Conservation (phyloP, 768 basidiomycete species). For the Pulveroboletus sp. region DNA sequence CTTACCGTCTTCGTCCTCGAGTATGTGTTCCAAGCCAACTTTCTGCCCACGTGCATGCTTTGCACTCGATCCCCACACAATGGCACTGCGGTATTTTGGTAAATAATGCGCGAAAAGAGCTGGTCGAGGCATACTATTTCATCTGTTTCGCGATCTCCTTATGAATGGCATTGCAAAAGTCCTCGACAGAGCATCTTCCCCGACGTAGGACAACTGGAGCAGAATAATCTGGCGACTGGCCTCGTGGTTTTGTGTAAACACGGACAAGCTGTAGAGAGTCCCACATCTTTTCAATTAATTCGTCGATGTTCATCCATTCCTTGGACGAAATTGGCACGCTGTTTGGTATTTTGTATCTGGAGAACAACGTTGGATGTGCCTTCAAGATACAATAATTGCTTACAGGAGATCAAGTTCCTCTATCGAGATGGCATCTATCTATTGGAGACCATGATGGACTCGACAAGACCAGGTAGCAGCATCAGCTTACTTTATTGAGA, state of each 20-base stretch:
- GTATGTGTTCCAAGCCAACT: constrained; percentile 80
- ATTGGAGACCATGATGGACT: constrained; percentile 4
- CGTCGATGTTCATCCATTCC: constrained; percentile 97
- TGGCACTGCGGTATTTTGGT: constrained; percentile 47
- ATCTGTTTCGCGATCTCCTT: constrained; percentile 97
- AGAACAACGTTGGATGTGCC: neutral
- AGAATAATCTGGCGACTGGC: constrained; percentile 85
- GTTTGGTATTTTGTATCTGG: constrained; percentile 90
- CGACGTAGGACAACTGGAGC: constrained; percentile 84
- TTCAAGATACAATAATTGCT: constrained; percentile 23
- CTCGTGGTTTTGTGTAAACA: constrained; percentile 95
- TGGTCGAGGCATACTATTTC: constrained; percentile 70
- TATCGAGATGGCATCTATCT: constrained; percentile 98
- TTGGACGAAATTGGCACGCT: constrained; percentile 93
- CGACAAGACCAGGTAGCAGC: neutral
- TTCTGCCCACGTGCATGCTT: constrained; percentile 97
- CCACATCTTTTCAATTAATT: constrained; percentile 94
- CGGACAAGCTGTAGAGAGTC: constrained; percentile 87
- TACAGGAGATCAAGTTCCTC: constrained; percentile 93
- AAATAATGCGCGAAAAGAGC: neutral
- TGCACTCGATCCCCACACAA: constrained; percentile 97
- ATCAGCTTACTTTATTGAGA: constrained; percentile 67
- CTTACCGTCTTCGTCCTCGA: constrained; percentile 89
- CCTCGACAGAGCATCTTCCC: constrained; percentile 67
- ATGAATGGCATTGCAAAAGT: constrained; percentile 92